Evolutionary conservation across 23 red algal genomes (phyloP), one percentile per base, ranked within the genome.

Genomic region (Cyanidiococcus yangmingshanensis): DNA sequence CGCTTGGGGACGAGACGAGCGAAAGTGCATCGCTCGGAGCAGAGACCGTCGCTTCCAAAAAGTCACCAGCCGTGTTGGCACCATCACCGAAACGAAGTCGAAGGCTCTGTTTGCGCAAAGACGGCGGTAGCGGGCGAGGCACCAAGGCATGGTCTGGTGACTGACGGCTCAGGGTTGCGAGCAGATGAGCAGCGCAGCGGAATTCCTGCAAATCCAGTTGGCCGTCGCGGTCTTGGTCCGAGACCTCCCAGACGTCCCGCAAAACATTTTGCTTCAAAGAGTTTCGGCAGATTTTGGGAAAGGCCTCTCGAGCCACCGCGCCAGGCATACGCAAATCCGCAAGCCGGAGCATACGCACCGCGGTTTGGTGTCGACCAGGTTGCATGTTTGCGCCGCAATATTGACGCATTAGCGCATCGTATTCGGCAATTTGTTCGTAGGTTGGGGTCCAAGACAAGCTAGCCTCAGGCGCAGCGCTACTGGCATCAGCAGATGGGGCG

Each of bases 201-300:
- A 98, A 98, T 57, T 98, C 88, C 32, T 83, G 75, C 34, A 82
- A 63, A 15, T 90, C 89, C n/a, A 98, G 83, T 76, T 58, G 77
- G 40, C 89, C 94, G 75, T 98, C 94, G 21, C 40, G 59, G 27
- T 82, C 84, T 33, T 90, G 82, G 76, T 98, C 94, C 40, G 86
- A 76, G 31, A 98, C 87, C 26, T 85, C 76, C 87, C 87, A 98
- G 33, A 98, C 80, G 39, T 74, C 40, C 58, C 87, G 86, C 34
- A 98, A 76, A 33, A 90, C 81, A 21, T 82, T 59, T 0, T 85
- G 68, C 1, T 85, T 85, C n/a, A 98, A 71, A 30, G 16, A 29
- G 7, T 71, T 12, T 29, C 32, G 79, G 59, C 84, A 84, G 58
- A 76, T 79, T 39, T 86, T 88, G 50, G 77, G 79, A 71, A 98